Conservation (phyloP, 2,329 filamentous ascomycete genomes). For the Fusarium fracticaudum region DNA sequence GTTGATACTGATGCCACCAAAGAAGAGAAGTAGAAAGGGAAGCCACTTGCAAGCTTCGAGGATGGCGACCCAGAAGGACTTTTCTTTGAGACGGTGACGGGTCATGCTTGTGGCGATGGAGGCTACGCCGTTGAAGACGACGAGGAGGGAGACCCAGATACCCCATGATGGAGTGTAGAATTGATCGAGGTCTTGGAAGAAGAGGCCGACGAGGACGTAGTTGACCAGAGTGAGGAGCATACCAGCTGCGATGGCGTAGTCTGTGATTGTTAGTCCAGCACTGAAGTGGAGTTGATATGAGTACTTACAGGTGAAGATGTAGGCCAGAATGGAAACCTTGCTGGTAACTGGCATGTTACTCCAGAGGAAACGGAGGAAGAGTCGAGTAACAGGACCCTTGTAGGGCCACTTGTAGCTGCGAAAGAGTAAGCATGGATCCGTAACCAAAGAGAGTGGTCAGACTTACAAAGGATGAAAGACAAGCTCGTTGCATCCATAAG, state of each 20-base stretch:
- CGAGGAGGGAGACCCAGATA: constrained; percentile 61
- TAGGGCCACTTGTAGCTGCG: constrained; percentile 61
- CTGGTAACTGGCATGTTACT: constrained; percentile 65
- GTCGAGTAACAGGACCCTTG: constrained; percentile 70
- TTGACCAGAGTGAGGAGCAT: constrained; percentile 73
- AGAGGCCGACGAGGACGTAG: constrained; percentile 79
- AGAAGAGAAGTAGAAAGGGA: constrained; percentile 44
- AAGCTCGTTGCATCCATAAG: constrained; percentile 76
- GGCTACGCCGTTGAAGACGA: constrained; percentile 40
- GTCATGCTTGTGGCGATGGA: constrained; percentile 40
- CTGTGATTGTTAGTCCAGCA: neutral
- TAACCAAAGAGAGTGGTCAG: accelerated
- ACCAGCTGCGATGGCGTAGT: constrained; percentile 74
- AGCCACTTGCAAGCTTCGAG: constrained; percentile 42
- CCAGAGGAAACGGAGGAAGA: constrained; percentile 49
- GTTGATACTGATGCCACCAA: constrained; percentile 45
- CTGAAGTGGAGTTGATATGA: accelerated
- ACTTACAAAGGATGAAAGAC: constrained; percentile 71
- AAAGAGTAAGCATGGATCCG: accelerated
- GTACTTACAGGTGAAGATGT: constrained; percentile 67
- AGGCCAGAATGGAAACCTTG: constrained; percentile 76
- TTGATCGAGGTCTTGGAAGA: constrained; percentile 71
- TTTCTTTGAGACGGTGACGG: constrained; percentile 41
- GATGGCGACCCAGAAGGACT: constrained; percentile 41
- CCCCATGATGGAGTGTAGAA: constrained; percentile 75